These are phyloP conservation scores for Cyclostephanos invisitatus DNA, from an alignment of 108 stramenopile species.

Conservation along the genomic window DNA sequence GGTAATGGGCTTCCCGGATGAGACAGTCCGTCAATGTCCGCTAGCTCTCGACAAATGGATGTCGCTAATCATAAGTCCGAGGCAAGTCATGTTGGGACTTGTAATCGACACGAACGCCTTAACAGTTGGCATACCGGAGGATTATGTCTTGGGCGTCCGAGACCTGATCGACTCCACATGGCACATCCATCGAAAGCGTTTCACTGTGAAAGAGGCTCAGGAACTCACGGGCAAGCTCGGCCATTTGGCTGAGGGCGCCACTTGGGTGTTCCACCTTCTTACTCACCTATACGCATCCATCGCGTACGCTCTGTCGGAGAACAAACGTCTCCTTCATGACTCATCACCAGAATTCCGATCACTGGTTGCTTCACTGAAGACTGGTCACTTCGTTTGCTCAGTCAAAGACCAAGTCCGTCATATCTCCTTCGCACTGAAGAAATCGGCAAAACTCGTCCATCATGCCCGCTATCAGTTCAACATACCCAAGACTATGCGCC, in stretches of 20 bases:
- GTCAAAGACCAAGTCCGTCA: background rate
- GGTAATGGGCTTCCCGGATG: conserved; percentile 13
- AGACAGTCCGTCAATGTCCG: background rate
- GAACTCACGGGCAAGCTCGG: background rate
- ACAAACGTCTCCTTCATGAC: too few species aligned
- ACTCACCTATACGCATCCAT: too few species aligned
- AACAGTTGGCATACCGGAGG: background rate
- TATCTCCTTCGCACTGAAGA: background rate
- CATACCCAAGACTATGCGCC: background rate
- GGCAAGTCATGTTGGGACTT: background rate
- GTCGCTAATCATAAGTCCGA: background rate
- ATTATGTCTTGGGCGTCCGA: background rate
- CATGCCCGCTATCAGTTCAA: too few species aligned
- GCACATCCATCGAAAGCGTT: background rate
- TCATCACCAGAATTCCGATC: too few species aligned
- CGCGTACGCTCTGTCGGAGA: too few species aligned
- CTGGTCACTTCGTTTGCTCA: background rate
- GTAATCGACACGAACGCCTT: background rate
- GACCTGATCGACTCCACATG: background rate
- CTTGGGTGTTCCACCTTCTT: too few species aligned
- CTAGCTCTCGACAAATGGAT: conserved; percentile 31
- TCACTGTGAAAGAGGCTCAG: background rate
- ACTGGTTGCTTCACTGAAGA: too few species aligned
- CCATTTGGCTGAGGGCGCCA: background rate
- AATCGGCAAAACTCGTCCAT: background rate